These are phyloP conservation scores for Fagus sylvatica DNA, from an alignment of 306 rosid species.

Conservation along the genomic window DNA sequence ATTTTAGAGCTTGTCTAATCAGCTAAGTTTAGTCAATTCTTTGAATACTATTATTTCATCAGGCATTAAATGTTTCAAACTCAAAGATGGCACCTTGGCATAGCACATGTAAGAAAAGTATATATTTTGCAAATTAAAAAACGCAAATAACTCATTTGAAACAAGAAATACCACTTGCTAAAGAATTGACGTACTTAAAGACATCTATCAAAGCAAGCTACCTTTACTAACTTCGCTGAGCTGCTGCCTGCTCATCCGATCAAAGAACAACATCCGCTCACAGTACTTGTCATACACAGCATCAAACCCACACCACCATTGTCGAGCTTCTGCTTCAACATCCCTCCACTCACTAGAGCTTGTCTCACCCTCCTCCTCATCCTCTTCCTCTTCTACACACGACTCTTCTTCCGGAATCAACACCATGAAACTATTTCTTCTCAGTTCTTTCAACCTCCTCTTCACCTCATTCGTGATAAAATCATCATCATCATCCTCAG, in stretches of 20 bases:
- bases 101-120: not conserved
- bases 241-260: slow-evolving; percentile 65
- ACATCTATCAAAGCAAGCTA: slow-evolving; percentile 15
- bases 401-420: slow-evolving; percentile 96
- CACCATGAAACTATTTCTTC: slow-evolving; percentile 93
- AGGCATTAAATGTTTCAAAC: not conserved
- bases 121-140: not conserved
- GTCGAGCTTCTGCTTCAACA: slow-evolving; percentile 93
- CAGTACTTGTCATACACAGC: slow-evolving; percentile 82
- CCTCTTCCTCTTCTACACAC: slow-evolving; percentile 73
- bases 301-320: slow-evolving; percentile 96
- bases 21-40: not conserved
- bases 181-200: not conserved
- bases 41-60: not conserved
- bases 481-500: slow-evolving; percentile 84
- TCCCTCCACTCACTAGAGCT: slow-evolving; percentile 86
- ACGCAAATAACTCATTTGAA: not conserved
- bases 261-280: slow-evolving; percentile 83
- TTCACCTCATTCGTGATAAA: slow-evolving; percentile 85
- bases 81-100: not conserved
- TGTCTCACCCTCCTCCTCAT: slow-evolving; percentile 60
- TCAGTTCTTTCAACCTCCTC: slow-evolving; percentile 88
- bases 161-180: not conserved
- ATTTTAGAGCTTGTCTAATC: not conserved
- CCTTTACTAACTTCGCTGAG: slow-evolving; percentile 59